Base-by-base conservation (phyloP, 73 alveolate genomes). In the Paramecium bursaria region DNA sequence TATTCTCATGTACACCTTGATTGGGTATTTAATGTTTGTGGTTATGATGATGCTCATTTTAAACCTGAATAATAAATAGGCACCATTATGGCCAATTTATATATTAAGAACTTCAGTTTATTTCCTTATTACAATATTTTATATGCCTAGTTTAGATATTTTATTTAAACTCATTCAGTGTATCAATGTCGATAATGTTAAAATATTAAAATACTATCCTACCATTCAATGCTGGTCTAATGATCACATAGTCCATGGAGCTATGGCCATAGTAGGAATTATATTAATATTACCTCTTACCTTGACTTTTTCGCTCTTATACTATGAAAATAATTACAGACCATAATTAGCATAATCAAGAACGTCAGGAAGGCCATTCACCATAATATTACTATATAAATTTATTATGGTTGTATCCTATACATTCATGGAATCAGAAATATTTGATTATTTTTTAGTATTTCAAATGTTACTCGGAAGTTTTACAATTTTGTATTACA, bases 381-480 rank as follows among this genome's bases (percentile, higher is more conserved):
- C 76, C 4, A 25, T 57, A 30, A 30, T 57, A 7, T 22, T 57
- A 4, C 27, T 50, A 0, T 57, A 57, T 26, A 50, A 57, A 30
- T 27, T 57, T 19, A 42, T 57, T 0, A 57, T 57, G 76, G 33
- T 57, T 17, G 17, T 57, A 0, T 57, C 51, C 26, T 57, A 57
- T 30, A 57, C 76, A 27, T n/a, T n/a, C n/a, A 57, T 57, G 76
- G 31, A 30, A 0, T 48, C 51, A 11, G 33, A 50, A 30, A 10
- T 31, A 26, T 57, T 50, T 75, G 88, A 75, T 35, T 75, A 75
- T 33, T 33, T 75, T 3, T 50, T 75, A n/a, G 31, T 75, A 31
- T 29, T 46, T 17, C 19, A 50, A 3, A 21, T 75, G 23, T 27
- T 75, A 3, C 10, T 52, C 2, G 88, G 88, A 11, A 50, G 77